phyloP scores from a whole-genome alignment of 345 rosid genomes.

The Noccaea caerulescens region DNA sequence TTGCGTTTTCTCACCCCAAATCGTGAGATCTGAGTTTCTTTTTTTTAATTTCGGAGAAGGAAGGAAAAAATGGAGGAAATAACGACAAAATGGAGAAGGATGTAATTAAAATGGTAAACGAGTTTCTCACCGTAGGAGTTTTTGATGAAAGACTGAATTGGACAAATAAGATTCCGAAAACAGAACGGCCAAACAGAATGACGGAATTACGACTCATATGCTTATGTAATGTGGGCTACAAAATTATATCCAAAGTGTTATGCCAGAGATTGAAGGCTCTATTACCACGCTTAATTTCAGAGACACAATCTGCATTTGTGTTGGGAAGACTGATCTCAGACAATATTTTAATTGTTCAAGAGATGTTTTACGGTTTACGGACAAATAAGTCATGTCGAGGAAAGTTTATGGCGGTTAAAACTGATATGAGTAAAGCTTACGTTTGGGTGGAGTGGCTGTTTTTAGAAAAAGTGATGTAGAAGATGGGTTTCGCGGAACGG shows the following conservation, averaged over 20 bases:
- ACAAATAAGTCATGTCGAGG: background rate
- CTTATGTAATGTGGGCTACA: too few relatives aligned
- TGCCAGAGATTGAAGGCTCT: too few relatives aligned
- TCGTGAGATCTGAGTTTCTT: slow-evolving; percentile 41
- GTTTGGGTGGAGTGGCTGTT: background rate
- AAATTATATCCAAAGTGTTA: too few relatives aligned
- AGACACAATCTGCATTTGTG: too few relatives aligned
- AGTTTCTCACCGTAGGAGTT: too few relatives aligned
- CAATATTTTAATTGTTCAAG: background rate
- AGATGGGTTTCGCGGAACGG: background rate
- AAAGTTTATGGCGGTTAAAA: background rate
- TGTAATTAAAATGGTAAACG: too few relatives aligned
- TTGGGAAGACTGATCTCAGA: too few relatives aligned
- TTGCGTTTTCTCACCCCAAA: slow-evolving; percentile 26
- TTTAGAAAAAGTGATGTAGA: background rate
- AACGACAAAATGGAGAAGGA: background rate
- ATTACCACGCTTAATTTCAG: too few relatives aligned
- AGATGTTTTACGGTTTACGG: background rate
- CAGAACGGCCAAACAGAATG: too few relatives aligned
- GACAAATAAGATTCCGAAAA: too few relatives aligned
- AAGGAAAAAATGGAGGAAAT: background rate
- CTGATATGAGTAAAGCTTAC: background rate
- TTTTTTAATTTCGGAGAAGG: background rate
- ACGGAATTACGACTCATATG: too few relatives aligned
- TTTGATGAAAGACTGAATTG: too few relatives aligned